Base-by-base conservation (phyloP, 2,329 filamentous ascomycete genomes). In the Diaporthe aspalathi region DNA sequence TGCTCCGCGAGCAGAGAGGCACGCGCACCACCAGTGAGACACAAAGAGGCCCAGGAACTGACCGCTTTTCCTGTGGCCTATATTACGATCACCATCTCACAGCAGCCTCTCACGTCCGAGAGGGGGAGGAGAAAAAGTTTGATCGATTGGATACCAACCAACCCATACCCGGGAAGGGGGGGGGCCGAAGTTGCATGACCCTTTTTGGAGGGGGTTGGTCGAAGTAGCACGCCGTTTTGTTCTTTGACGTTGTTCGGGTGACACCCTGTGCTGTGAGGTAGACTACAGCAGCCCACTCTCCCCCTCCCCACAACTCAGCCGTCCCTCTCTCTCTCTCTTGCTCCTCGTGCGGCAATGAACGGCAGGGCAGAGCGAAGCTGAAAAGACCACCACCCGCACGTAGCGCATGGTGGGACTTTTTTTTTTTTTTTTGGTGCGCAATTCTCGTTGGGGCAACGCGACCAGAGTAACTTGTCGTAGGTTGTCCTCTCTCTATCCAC, bases 61-160 rank as follows among this genome's bases (percentile, higher is more conserved):
- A 68, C 67, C 67, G 67, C 67, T 60, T 68, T 60, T 68, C 67
- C 67, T 68, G 67, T 49, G 32, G 54, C 50, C 53, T 68, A 50
- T 60, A 60, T 50, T 50, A 68, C 56, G 67, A 68, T 60, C 67
- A 60, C 53, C 67, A 68, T 68, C 40, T 60, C 67, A 68, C 67
- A 68, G 50, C 67, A 68, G 67, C 67, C 67, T 52, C 38, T 60
- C 45, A 38, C 5, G 45, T 50, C 53, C 54, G 50, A 43, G 20
- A 49, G 53, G 52, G 50, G 54, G 29, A 27, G 16, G 27, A 24
- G 7, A 38, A 12, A 32, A 20, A 29, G 60, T 45, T 35, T 65
- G 60, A 65, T 65, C 60, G 29, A 47, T 65, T 65, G 60, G 60
- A 35, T 60, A 68, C 43, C 52, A 50, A 68, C 67, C 53, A n/a